A percentile compares a stretch with the other conserved stretches of the same genome.
These are phyloP conservation scores for Sarcodon sp. DNA, from an alignment of 768 basidiomycete species.

Conservation along the genomic window DNA sequence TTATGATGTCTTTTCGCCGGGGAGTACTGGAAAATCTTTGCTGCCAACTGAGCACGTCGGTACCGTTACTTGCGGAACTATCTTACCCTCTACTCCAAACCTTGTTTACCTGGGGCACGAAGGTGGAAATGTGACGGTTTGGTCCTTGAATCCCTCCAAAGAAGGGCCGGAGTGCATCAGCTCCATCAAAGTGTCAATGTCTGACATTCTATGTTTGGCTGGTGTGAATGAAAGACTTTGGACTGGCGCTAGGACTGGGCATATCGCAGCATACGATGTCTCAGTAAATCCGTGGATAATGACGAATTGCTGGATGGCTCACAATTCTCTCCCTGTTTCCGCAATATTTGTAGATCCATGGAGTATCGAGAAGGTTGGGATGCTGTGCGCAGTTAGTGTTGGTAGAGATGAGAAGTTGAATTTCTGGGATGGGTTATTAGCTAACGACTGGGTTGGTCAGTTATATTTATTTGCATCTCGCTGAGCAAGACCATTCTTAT, in stretches of 20 bases:
- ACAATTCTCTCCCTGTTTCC: constrained; percentile 51
- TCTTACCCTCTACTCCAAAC: constrained; percentile 54
- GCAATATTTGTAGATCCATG: constrained; percentile 58
- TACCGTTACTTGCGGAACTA: constrained; percentile 68
- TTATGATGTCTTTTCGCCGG: constrained; percentile 61
- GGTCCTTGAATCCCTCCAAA: constrained; percentile 43
- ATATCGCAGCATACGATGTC: constrained; percentile 74
- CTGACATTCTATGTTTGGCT: constrained; percentile 72
- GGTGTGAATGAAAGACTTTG: constrained; percentile 80
- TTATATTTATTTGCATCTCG: neutral
- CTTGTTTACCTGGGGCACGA: constrained; percentile 84
- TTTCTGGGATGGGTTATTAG: constrained; percentile 87
- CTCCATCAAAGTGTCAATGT: constrained; percentile 68
- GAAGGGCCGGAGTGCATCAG: constrained; percentile 55
- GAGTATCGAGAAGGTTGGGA: constrained; percentile 56
- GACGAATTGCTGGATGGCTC: constrained; percentile 83
- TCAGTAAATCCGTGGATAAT: constrained; percentile 66
- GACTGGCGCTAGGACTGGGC: constrained; percentile 78
- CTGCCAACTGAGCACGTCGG: constrained; percentile 65
- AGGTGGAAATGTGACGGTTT: constrained; percentile 80
- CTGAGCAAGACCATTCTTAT: neutral
- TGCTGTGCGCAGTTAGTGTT: constrained; percentile 61
- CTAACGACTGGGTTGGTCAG: constrained; percentile 80
- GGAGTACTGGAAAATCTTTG: constrained; percentile 37
- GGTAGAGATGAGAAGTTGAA: constrained; percentile 62